These are phyloP conservation scores for Boechera stricta DNA, from an alignment of 345 rosid species.

Conservation along the genomic window DNA sequence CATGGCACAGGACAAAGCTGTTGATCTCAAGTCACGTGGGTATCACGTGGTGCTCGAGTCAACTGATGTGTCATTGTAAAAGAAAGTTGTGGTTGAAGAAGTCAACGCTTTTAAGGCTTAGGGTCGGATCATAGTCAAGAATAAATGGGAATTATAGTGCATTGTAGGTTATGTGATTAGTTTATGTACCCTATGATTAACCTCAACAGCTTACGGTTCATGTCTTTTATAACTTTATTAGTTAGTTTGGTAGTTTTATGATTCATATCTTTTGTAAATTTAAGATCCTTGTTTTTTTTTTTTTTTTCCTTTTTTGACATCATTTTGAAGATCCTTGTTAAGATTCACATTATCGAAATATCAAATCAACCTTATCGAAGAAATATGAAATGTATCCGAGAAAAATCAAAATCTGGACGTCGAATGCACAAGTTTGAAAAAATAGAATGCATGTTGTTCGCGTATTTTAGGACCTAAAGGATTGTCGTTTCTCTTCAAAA, in stretches of 20 bases:
- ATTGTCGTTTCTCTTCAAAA: neutral
- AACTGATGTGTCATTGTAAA: slow-evolving; percentile 64
- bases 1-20: slow-evolving; percentile 61
- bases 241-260: too few relatives aligned
- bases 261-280: too few relatives aligned
- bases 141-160: neutral
- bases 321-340: too few relatives aligned
- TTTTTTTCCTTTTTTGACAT: too few relatives aligned
- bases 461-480: neutral
- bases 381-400: too few relatives aligned
- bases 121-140: neutral
- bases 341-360: too few relatives aligned
- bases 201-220: too few relatives aligned
- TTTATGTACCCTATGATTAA: neutral
- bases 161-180: neutral
- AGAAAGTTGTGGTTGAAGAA: slow-evolving; percentile 67
- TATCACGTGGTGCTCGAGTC: slow-evolving; percentile 71
- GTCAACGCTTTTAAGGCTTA: slow-evolving; percentile 57
- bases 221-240: too few relatives aligned
- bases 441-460: neutral
- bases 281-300: too few relatives aligned
- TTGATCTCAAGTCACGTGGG: slow-evolving; percentile 62
- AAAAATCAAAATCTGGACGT: too few relatives aligned
- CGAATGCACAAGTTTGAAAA: too few relatives aligned
- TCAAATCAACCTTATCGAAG: too few relatives aligned